Evolutionary conservation across 768 basidiomycete species (phyloP), one percentile per base, ranked within the genome.

Genomic region (Hygrophorus russula): DNA sequence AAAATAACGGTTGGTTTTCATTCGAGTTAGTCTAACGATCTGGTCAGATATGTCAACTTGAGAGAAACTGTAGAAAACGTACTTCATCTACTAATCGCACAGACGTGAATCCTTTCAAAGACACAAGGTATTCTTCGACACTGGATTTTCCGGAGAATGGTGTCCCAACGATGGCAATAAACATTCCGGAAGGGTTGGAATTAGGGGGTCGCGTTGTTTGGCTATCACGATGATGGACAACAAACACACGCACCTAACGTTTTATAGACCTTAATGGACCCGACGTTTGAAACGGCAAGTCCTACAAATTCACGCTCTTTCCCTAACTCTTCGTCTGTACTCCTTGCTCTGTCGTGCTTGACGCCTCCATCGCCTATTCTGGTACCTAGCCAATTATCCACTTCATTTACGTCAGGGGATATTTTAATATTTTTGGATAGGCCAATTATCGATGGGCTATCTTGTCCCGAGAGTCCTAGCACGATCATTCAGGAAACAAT

Each of bases 91-190:
- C 2, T 14, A 45, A 12, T 13, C 59, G 61, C 37, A 85, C 69
- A 8, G 65, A 57, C 11, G 60, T 65, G 51, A 86, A 88, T 4
- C 71, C 73, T 49, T 80, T 75, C 3, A 59, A 54, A n/a, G 64
- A 57, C 24, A 77, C 61, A 13, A 86, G 69, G 53, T 79, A 84
- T 24, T 76, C 65, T 53, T 74, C 65, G 13, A 87, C 63, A 12
- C 64, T 63, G 9, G 75, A 68, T 53, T 79, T 80, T 6, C 82
- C 82, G 17, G 82, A 71, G 46, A 61, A 70, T 10, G 65, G 69
- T 0, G 81, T 75, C 36, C 82, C 82, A 39, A 81, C 63, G 39
- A 85, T 72, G 19, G 79, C 74, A 51, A 84, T 69, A 58, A 84
- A 75, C 82, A 84, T 84, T 45, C 43, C 14, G 20, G n/a, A 24